These are phyloP conservation scores for Diospyros lotus DNA, from an alignment of 148 eudicot genomes.

Conservation along the genomic window DNA sequence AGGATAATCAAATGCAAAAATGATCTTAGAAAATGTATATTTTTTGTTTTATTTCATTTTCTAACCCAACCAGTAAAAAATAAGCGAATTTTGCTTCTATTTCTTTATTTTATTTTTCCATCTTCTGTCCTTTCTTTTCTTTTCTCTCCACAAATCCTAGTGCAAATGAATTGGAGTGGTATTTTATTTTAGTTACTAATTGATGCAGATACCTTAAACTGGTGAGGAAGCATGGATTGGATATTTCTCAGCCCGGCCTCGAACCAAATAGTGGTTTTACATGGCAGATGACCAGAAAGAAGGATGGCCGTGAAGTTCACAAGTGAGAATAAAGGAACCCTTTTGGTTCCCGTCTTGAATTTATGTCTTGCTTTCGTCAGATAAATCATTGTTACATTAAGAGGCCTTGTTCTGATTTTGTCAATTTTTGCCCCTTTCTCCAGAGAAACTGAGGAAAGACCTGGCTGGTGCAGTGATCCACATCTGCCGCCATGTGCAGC, in stretches of 20 bases:
- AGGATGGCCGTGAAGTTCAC: constrained; percentile 74
- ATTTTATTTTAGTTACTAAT: not conserved
- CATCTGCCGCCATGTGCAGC: constrained; percentile 93
- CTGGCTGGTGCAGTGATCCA: constrained; percentile 80
- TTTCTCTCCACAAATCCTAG: too few species aligned
- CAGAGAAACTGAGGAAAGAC: constrained; percentile 69
- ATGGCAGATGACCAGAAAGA: constrained; percentile 84
- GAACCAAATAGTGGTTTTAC: constrained; percentile 60
- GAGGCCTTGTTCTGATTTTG: not conserved
- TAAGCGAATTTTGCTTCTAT: too few species aligned
- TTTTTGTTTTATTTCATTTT: too few species aligned
- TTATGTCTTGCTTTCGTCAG: not conserved
- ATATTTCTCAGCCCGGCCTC: constrained; percentile 90
- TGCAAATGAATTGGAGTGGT: too few species aligned
- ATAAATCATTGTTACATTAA: not conserved
- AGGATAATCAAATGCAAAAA: too few species aligned
- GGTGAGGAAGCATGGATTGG: constrained; percentile 67
- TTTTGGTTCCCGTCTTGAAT: not conserved
- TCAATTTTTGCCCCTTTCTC: constrained; percentile 8
- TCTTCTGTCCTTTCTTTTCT: too few species aligned
- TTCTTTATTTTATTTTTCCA: too few species aligned
- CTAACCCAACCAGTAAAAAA: too few species aligned
- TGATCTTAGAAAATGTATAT: too few species aligned
- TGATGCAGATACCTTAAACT: constrained; percentile 56
- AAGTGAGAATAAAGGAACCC: constrained; percentile 40